A percentile compares a stretch with the other conserved stretches of the same genome.
phyloP scores from a whole-genome alignment of 352 stramenopile species.

The Pythium coloratum region DNA sequence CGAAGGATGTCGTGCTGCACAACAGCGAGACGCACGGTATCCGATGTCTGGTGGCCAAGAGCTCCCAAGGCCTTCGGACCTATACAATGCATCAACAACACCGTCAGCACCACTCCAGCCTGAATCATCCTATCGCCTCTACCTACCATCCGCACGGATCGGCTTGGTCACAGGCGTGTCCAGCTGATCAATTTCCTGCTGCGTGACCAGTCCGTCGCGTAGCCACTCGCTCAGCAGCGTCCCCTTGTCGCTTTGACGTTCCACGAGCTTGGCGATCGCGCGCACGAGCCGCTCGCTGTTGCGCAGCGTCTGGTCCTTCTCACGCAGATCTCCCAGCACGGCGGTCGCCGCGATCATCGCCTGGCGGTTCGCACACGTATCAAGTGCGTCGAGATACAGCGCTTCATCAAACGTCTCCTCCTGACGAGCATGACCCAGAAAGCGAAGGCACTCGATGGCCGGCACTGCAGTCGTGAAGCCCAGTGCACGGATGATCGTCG shows the following conservation, averaged over 20 bases:
- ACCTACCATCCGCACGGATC: background rate
- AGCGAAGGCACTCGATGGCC: slow-evolving; percentile 39
- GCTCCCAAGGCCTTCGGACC: slow-evolving; percentile 51
- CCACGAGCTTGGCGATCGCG: slow-evolving; percentile 40
- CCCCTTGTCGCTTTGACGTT: slow-evolving; percentile 33
- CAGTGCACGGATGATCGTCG: slow-evolving; percentile 59
- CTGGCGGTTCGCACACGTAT: slow-evolving; percentile 49
- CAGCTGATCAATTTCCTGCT: slow-evolving; percentile 34
- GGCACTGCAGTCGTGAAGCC: slow-evolving; percentile 39
- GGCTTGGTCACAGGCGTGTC: background rate
- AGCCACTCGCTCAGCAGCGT: slow-evolving; percentile 44
- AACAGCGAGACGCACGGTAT: slow-evolving; percentile 62
- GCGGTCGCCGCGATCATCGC: slow-evolving; percentile 32
- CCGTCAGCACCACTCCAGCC: background rate
- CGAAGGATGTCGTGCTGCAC: slow-evolving; percentile 71
- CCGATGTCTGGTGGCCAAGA: slow-evolving; percentile 61
- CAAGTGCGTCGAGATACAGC: slow-evolving; percentile 59
- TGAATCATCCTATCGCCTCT: background rate
- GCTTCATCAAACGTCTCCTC: slow-evolving; percentile 63
- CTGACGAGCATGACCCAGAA: slow-evolving; percentile 47
- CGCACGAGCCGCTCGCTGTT: slow-evolving; percentile 49
- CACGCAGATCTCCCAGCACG: slow-evolving; percentile 39
- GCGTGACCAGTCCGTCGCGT: slow-evolving; percentile 31
- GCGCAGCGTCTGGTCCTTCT: slow-evolving; percentile 37
- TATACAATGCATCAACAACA: slow-evolving; percentile 7